phyloP scores from a whole-genome alignment of 1,284 basidiomycete species.

The Golubevia pallescens region DNA sequence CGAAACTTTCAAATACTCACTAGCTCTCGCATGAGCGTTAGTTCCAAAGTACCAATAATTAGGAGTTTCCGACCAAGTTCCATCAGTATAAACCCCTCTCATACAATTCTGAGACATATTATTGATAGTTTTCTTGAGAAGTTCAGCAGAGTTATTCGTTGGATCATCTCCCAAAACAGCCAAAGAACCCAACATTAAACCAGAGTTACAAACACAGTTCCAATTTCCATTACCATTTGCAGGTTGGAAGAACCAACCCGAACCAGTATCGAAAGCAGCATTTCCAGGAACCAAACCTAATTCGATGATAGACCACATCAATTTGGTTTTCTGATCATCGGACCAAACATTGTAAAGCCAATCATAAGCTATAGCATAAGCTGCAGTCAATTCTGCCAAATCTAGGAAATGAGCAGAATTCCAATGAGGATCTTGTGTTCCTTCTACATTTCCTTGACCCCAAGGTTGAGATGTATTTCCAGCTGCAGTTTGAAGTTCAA shows the following conservation, averaged over 20 bases:
- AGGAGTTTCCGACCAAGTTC: constrained; percentile 62
- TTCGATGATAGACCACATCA: constrained; percentile 43
- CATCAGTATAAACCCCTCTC: constrained; percentile 50
- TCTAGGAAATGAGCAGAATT: constrained; percentile 60
- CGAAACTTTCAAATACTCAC: no score
- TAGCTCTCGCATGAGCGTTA: constrained; percentile 51
- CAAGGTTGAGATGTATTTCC: constrained; percentile 38
- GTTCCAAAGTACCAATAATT: constrained; percentile 65
- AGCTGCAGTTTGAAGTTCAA: constrained; percentile 54
- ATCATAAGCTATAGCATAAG: constrained; percentile 61
- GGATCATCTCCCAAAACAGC: constrained; percentile 50
- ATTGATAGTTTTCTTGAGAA: constrained; percentile 32
- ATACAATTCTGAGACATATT: constrained; percentile 62
- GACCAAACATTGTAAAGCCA: constrained; percentile 62
- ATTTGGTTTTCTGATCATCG: constrained; percentile 27
- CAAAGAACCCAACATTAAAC: constrained; percentile 55
- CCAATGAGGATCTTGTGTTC: constrained; percentile 19
- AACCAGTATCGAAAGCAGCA: constrained; percentile 23
- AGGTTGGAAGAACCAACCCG: constrained; percentile 45
- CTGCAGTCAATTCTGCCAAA: constrained; percentile 55
- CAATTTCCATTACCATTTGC: constrained; percentile 57
- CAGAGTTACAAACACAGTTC: constrained; percentile 64
- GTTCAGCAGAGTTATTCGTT: constrained; percentile 18
- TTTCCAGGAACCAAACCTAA: constrained; percentile 49
- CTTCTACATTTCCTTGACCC: constrained; percentile 26